Conservation (phyloP, 352 stramenopile species). For the Hyaloperonospora arabidopsidis region DNA sequence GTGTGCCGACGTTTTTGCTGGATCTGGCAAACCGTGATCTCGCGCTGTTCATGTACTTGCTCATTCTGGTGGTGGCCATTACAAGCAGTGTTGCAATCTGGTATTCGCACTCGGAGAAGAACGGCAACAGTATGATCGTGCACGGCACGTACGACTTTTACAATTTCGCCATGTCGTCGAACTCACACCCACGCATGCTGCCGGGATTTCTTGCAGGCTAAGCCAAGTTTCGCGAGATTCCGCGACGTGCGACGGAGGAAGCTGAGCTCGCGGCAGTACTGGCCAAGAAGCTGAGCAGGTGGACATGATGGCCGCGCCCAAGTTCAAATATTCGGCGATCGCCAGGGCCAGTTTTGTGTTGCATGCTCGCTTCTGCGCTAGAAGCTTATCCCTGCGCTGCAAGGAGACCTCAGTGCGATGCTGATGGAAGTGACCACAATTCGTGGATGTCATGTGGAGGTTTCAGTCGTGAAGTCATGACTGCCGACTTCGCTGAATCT, state of each 20-base stretch:
- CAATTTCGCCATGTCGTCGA: conserved; percentile 94
- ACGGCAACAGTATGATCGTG: conserved; percentile 99
- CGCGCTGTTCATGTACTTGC: conserved; percentile 97
- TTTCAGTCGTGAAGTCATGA: conserved; percentile 93
- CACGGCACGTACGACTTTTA: conserved; percentile 99
- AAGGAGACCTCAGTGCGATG: conserved; percentile 91
- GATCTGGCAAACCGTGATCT: conserved; percentile 97
- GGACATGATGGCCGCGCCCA: conserved; percentile 77
- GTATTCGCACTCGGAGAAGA: conserved; percentile 96
- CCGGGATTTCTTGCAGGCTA: conserved; percentile 90
- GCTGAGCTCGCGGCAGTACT: conserved; percentile 51
- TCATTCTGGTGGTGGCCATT: conserved; percentile 97
- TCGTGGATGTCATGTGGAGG: conserved; percentile 99
- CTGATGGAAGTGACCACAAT: conserved; percentile 89
- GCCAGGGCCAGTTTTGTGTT: conserved; percentile 86
- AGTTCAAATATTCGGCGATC: conserved; percentile 81
- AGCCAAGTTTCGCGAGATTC: conserved; percentile 86
- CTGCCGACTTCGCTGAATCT: conserved; percentile 92
- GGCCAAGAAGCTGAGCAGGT: conserved; percentile 74
- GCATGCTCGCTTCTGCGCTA: conserved; percentile 91
- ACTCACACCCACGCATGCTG: conserved; percentile 91
- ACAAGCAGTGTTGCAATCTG: conserved; percentile 92
- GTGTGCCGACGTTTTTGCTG: conserved; percentile 95
- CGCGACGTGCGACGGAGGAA: conserved; percentile 51
- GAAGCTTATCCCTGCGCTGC: conserved; percentile 56